Conservation (phyloP, 1,139 yeast genomes). For the Yamadazyma buinensis region DNA sequence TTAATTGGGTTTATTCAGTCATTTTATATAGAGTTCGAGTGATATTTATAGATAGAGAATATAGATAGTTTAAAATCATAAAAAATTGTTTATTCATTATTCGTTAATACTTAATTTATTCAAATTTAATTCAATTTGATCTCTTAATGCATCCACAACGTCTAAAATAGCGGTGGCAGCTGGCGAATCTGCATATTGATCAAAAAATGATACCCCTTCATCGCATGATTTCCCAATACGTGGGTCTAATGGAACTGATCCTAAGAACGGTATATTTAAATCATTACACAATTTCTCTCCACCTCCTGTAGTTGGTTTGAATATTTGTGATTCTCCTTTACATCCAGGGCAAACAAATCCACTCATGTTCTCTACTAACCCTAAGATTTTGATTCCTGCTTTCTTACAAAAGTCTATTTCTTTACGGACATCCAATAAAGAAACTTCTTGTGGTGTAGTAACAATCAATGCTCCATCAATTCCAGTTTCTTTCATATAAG, state of each 20-base stretch:
- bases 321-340: slow-evolving; percentile 84
- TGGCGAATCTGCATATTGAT: slow-evolving; percentile 85
- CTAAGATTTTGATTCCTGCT: slow-evolving; percentile 81
- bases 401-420: slow-evolving; percentile 93
- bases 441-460: slow-evolving; percentile 98
- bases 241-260: slow-evolving; percentile 94
- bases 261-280: slow-evolving; percentile 70
- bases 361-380: slow-evolving; percentile 95
- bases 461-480: slow-evolving; percentile 94
- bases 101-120: slow-evolving; percentile 15
- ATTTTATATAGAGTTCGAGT: neutral
- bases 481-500: slow-evolving; percentile 84
- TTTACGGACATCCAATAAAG: slow-evolving; percentile 88
- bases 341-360: slow-evolving; percentile 98
- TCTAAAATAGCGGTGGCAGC: slow-evolving; percentile 84
- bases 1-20: slow-evolving; percentile 2
- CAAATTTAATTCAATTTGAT: slow-evolving; percentile 32
- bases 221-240: slow-evolving; percentile 90
- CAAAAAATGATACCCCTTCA: slow-evolving; percentile 81
- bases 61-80: neutral
- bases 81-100: slow-evolving; percentile 2
- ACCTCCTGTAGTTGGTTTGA: slow-evolving; percentile 96
- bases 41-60: neutral
- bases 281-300: slow-evolving; percentile 83
- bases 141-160: slow-evolving; percentile 67